phyloP scores from a whole-genome alignment of 768 basidiomycete genomes.

The Polyporus arcularius region DNA sequence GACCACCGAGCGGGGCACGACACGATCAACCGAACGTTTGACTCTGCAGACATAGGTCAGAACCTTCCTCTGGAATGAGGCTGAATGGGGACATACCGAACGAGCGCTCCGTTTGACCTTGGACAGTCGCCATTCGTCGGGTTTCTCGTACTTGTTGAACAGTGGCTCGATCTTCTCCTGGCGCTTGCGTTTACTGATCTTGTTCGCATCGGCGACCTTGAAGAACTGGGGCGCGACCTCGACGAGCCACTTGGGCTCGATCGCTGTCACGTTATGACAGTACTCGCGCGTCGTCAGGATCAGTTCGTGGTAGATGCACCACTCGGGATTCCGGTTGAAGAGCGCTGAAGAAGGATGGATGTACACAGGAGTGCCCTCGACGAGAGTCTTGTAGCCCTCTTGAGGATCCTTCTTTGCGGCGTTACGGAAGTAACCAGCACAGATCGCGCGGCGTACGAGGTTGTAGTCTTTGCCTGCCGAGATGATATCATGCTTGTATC shows the following conservation, averaged over 20 bases:
- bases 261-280: constrained; percentile 88
- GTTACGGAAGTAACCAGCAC: constrained; percentile 96
- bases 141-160: constrained; percentile 94
- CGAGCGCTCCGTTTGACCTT: constrained; percentile 91
- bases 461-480: constrained; percentile 94
- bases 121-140: constrained; percentile 92
- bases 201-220: constrained; percentile 96
- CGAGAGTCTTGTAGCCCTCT: constrained; percentile 97
- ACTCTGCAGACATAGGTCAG: constrained; percentile 42
- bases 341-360: constrained; percentile 96
- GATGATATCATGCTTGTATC: constrained; percentile 96
- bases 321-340: constrained; percentile 96
- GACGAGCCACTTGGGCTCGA: constrained; percentile 98
- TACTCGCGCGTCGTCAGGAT: constrained; percentile 96
- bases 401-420: constrained; percentile 99
- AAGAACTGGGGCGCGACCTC: constrained; percentile 99
- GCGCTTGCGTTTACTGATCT: constrained; percentile 94
- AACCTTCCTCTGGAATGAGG: background rate
- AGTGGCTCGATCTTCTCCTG: constrained; percentile 97
- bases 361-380: constrained; percentile 98
- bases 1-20: constrained; percentile 13
- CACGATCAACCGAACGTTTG: constrained; percentile 81
- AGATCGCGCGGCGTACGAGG: constrained; percentile 90
- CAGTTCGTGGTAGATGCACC: constrained; percentile 94
- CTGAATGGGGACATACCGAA: constrained; percentile 41